Evolutionary conservation across 1,284 basidiomycete species (phyloP).

Genomic region (Moesziomyces sp.): DNA sequence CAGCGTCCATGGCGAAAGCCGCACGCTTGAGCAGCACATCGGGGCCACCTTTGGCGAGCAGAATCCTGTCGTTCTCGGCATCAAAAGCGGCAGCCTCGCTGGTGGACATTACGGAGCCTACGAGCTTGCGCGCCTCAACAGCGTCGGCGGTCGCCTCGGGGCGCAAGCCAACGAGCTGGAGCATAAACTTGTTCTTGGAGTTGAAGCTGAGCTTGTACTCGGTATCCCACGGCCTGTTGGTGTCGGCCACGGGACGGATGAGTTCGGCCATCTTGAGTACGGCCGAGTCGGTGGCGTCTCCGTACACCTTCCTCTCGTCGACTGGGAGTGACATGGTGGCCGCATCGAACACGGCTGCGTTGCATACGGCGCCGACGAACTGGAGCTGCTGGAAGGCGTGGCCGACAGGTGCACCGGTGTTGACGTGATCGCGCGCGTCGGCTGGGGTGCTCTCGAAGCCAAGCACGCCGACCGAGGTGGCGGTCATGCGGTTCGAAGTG

Average conservation of each 20-base stretch:
- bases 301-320: constrained; percentile 70
- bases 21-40: constrained; percentile 69
- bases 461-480: constrained; percentile 69
- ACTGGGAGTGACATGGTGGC: constrained; percentile 29
- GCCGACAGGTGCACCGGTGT: constrained; percentile 32
- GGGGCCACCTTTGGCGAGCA: constrained; percentile 56
- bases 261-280: constrained; percentile 74
- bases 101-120: constrained; percentile 38
- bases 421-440: constrained; percentile 44
- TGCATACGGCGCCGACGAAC: constrained; percentile 73
- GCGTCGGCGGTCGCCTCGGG: constrained; percentile 5
- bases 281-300: constrained; percentile 76
- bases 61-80: constrained; percentile 22
- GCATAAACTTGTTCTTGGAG: constrained; percentile 77
- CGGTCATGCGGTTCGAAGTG: constrained; percentile 72
- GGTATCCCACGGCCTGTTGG: constrained; percentile 66
- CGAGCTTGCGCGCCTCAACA: neutral
- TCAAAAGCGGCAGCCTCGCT: constrained; percentile 66
- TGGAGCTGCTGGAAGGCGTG: constrained; percentile 56
- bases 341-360: constrained; percentile 73
- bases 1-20: constrained; percentile 47
- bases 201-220: constrained; percentile 72
- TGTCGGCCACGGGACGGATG: constrained; percentile 66
- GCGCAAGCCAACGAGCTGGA: constrained; percentile 65
- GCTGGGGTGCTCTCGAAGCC: constrained; percentile 53